These are phyloP conservation scores for Lineolata rhizophorae DNA, from an alignment of 495 filamentous ascomycete species.

Conservation along the genomic window DNA sequence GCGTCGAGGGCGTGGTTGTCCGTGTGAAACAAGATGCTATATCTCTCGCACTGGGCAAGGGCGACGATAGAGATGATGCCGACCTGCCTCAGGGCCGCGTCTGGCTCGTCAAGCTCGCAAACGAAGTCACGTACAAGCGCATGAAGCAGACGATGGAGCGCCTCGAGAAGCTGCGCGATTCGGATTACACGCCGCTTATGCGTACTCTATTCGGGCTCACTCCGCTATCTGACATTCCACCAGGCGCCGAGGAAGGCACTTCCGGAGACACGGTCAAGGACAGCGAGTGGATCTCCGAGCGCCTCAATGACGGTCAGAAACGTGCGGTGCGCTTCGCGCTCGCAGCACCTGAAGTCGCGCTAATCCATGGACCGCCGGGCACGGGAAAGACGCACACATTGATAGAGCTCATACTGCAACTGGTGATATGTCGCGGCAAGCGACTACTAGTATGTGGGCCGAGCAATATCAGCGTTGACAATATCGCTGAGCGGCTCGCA, in stretches of 20 bases:
- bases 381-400: constrained; percentile 96
- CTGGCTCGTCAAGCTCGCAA: constrained; percentile 66
- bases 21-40: constrained; percentile 32
- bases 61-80: constrained; percentile 5
- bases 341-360: constrained; percentile 57
- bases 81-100: constrained; percentile 4
- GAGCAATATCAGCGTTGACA: constrained; percentile 92
- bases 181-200: constrained; percentile 52
- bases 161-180: constrained; percentile 47
- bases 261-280: constrained; percentile 30
- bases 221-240: constrained; percentile 27
- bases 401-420: constrained; percentile 80
- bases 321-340: constrained; percentile 80
- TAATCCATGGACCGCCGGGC: constrained; percentile 90
- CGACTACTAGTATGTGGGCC: constrained; percentile 84
- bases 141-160: constrained; percentile 81
- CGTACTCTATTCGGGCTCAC: constrained; percentile 64
- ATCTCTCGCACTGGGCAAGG: constrained; percentile 2
- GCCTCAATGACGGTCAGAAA: constrained; percentile 76
- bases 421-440: constrained; percentile 43
- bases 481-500: constrained; percentile 86
- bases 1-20: constrained; percentile 64
- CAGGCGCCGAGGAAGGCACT: constrained; percentile 18
- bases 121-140: constrained; percentile 78
- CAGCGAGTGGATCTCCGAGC: constrained; percentile 61